Evolutionary conservation across 2,329 filamentous ascomycete genomes (phyloP), one percentile per base, ranked within the genome.

Genomic region (Claviceps digitariae): DNA sequence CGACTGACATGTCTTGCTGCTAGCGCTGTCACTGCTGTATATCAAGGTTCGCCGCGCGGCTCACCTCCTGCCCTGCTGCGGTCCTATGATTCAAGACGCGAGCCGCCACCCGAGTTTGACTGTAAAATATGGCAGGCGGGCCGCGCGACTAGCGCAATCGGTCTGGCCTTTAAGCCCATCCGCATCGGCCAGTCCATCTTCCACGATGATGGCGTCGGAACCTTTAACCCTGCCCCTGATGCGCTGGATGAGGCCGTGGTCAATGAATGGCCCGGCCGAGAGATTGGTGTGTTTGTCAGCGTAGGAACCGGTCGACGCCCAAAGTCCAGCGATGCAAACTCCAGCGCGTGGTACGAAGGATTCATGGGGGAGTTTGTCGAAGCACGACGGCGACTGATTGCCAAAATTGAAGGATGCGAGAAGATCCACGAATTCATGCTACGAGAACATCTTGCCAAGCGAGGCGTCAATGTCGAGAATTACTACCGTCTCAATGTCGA

Each of bases 401-500:
- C 83, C 48, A 97, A 98, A 69, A 95, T 98, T 56, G 93, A 98
- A 66, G 90, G 87, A 2, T 98, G 93, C 66, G 93, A 98, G 67
- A 81, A 81, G 57, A 95, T 87, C 2, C 93, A 98, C 66, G 82
- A 88, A 63, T 81, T 82, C 61, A 95, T 97, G 90, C 71, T 86
- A 55, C 82, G 80, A 55, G 86, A 94, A 48, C 81, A 90, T 59
- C 74, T 97, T 23, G 71, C 79, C 7, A 86, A 83, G 66, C 82
- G 90, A 36, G 82, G 85, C 27, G 87, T 97, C 55, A 90, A 86
- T 61, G 79, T 81, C 51, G 90, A 96, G 55, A 88, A 94, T 66
- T 98, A 98, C 72, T 95, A 90, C 67, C 86, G 93, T 8, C 74
- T 97, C n/a, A 98, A 98, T 59, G 93, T 97, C 43, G 90, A 97